Evolutionary conservation across 257 asterid species (phyloP).

Genomic region (Penstemon davidsonii): DNA sequence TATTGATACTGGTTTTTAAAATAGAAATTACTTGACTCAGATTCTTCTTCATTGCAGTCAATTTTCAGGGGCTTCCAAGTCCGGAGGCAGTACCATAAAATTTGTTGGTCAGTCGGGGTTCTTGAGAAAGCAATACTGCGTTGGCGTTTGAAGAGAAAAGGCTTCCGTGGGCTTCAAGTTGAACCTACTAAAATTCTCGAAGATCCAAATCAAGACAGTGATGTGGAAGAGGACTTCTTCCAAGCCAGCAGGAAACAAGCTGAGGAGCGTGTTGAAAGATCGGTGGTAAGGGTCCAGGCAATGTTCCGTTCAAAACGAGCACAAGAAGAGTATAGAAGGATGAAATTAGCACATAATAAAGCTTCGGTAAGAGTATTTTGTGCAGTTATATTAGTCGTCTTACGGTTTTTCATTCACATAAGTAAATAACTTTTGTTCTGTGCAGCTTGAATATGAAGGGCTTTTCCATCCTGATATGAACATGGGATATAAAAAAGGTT

Average conservation of each 20-base stretch:
- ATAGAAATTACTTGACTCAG: conserved; percentile 13
- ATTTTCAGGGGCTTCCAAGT: conserved; percentile 79
- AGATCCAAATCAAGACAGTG: conserved; percentile 49
- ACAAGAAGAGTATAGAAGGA: conserved; percentile 88
- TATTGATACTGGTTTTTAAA: too few relatives aligned
- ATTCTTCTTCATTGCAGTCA: conserved; percentile 49
- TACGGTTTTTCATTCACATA: background rate
- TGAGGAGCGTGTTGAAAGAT: conserved; percentile 93
- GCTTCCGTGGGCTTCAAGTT: conserved; percentile 86
- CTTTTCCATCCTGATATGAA: conserved; percentile 45
- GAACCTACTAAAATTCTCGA: conserved; percentile 31
- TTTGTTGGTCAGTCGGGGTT: conserved; percentile 89
- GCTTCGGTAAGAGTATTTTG: conserved; percentile 48
- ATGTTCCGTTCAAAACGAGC: conserved; percentile 93
- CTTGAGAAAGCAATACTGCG: conserved; percentile 88
- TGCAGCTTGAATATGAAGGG: conserved; percentile 70
- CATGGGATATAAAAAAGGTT: conserved; percentile 35
- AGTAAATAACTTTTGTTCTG: conserved; percentile 10
- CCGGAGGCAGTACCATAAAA: conserved; percentile 74
- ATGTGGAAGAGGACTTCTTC: conserved; percentile 83
- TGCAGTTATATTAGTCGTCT: background rate
- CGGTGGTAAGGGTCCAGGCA: conserved; percentile 89
- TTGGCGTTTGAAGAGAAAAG: conserved; percentile 93
- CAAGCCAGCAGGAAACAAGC: conserved; percentile 92
- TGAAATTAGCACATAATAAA: conserved; percentile 63